Evolutionary conservation across 1,284 basidiomycete genomes (phyloP), one percentile per base, ranked within the genome.

Genomic region (Marasmius sp.): DNA sequence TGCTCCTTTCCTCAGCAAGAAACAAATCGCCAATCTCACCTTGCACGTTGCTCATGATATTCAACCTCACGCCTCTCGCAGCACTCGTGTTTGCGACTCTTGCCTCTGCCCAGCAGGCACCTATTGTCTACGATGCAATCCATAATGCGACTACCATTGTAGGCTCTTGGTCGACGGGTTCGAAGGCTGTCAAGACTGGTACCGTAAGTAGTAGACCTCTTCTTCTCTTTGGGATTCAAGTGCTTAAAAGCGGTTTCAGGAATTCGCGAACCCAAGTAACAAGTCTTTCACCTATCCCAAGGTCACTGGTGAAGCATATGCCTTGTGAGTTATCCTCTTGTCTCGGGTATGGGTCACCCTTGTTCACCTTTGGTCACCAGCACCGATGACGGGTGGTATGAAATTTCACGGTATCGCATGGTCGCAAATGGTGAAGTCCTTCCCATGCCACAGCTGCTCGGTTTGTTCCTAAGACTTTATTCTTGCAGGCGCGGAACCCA

Each of bases 81-180:
- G 68, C 74, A 48, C 67, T 79, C 58, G 70, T 78, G 62, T 69
- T 84, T 60, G 74, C 80, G 66, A 75, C 77, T 12, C 73, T 85
- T 55, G 71, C 68, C 22, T 68, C 65, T 54, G 75, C 76, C 5
- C 78, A 64, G 38, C n/a, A 79, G 64, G 67, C 67, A 49, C 65
- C 64, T 61, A 77, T 81, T 18, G 43, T 59, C 0, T 79, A 72
- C 65, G 71, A 78, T 64, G 1, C 65, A 3, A 62, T 59, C 43
- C 79, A 81, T 70, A 94, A 93, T 69, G 78, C 82, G 1, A 92
- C 92, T 0, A 58, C 77, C 57, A 77, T 97, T 58, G 67, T 73
- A 34, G 95, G 95, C 0, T 95, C 94, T 22, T 98, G 95, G 95
- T 84, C 84, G 58, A 89, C 91, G 47, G 93, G 93, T 20, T 87